Conservation (phyloP, 208 protist species). For the Strigomonas culicis region DNA sequence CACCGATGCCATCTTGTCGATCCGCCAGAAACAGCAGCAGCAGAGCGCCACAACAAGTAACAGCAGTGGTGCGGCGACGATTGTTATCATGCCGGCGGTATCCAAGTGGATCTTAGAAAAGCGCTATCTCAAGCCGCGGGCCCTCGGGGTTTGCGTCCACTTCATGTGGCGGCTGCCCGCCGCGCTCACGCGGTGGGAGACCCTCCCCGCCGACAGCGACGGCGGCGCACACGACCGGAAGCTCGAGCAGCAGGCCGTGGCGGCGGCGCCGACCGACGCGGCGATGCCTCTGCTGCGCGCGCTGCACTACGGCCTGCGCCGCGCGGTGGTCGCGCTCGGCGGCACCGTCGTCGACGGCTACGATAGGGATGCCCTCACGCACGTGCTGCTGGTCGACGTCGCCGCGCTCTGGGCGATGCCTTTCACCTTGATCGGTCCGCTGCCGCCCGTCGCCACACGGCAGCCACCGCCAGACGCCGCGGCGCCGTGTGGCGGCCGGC, state of each 20-base stretch:
- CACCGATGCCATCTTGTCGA: constrained; percentile 28
- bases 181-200: not conserved
- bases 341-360: constrained; percentile 41
- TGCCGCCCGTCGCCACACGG: not conserved
- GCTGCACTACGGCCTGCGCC: constrained; percentile 39
- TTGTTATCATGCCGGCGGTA: not conserved
- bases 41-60: not conserved
- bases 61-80: not conserved
- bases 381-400: constrained; percentile 69
- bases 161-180: constrained; percentile 34
- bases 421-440: constrained; percentile 9
- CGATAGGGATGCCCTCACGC: constrained; percentile 45
- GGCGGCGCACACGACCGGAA: not conserved
- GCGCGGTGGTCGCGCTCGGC: constrained; percentile 49
- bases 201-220: not conserved
- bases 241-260: not conserved
- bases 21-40: constrained; percentile 9
- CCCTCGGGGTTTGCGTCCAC: constrained; percentile 39
- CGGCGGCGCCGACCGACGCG: not conserved
- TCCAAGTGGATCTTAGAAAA: constrained; percentile 40
- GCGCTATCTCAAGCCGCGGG: constrained; percentile 47
- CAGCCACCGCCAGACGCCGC: not conserved
- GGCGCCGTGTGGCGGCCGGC: not conserved
- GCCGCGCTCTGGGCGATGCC: constrained; percentile 28
- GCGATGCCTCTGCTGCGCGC: constrained; percentile 32